These are phyloP conservation scores for Ascochyta rabiei DNA, from an alignment of 2,329 filamentous ascomycete species.

Conservation along the genomic window DNA sequence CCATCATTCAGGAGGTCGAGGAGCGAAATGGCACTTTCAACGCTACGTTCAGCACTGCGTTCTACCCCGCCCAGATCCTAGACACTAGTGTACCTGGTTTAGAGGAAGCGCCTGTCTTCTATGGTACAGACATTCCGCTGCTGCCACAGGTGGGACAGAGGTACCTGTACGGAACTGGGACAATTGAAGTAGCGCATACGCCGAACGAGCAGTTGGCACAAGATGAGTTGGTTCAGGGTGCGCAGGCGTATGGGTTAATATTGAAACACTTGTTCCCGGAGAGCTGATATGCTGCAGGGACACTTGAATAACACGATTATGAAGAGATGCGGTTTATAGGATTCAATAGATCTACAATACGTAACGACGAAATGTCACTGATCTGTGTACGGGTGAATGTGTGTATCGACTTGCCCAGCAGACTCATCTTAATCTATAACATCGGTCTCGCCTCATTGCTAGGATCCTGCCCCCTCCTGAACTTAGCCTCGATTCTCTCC, in stretches of 20 bases:
- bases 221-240: constrained; percentile 28
- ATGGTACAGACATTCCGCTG: constrained; percentile 32
- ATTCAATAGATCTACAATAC: too few relatives aligned
- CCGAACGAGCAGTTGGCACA: constrained; percentile 27
- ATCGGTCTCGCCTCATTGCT: constrained; percentile 30
- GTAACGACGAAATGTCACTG: not conserved
- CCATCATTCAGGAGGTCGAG: constrained; percentile 20
- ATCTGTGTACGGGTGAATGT: too few relatives aligned
- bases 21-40: constrained; percentile 24
- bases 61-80: constrained; percentile 24
- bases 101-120: constrained; percentile 33
- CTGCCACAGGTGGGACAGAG: constrained; percentile 29
- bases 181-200: constrained; percentile 34
- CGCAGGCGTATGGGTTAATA: constrained; percentile 33
- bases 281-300: not conserved
- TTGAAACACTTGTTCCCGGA: constrained; percentile 24
- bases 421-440: constrained; percentile 8
- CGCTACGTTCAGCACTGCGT: constrained; percentile 14
- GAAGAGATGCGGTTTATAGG: too few relatives aligned
- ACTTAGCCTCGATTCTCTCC: constrained; percentile 30
- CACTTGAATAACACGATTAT: too few relatives aligned
- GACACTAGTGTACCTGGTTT: constrained; percentile 31
- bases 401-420: too few relatives aligned
- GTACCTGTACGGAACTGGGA: constrained; percentile 30
- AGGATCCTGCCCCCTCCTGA: constrained; percentile 24